These are phyloP conservation scores for Phytophthora kernoviae DNA, from an alignment of 352 stramenopile species.

Conservation along the genomic window DNA sequence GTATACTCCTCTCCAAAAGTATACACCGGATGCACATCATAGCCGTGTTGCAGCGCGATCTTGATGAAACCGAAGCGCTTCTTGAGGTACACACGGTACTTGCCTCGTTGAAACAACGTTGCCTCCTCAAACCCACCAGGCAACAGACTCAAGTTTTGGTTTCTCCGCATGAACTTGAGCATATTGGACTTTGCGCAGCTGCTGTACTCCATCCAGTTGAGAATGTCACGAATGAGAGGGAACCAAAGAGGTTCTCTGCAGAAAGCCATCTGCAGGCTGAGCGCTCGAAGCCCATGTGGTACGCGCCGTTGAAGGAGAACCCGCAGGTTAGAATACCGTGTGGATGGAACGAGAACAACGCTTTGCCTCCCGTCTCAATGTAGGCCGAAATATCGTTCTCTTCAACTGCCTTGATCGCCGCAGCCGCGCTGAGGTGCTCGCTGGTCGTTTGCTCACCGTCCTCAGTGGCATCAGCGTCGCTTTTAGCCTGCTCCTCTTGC, in stretches of 20 bases:
- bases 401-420: conserved; percentile 20
- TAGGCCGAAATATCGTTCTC: conserved; percentile 26
- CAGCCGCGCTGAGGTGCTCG: conserved; percentile 15
- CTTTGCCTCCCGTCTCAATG: conserved; percentile 17
- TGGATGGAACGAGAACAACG: conserved; percentile 60
- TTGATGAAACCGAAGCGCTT: conserved; percentile 93
- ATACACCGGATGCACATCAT: conserved; percentile 88
- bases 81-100: conserved; percentile 91
- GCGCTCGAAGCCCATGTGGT: conserved; percentile 53
- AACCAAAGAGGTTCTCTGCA: conserved; percentile 75
- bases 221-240: conserved; percentile 60
- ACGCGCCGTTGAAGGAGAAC: conserved; percentile 59
- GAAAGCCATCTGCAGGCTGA: conserved; percentile 64
- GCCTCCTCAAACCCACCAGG: conserved; percentile 95
- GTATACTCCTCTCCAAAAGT: conserved; percentile 91
- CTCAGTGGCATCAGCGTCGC: conserved; percentile 15
- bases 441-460: conserved; percentile 5
- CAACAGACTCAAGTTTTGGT: conserved; percentile 79
- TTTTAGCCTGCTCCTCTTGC: conserved; percentile 3
- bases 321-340: conserved; percentile 66
- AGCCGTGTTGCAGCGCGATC: conserved; percentile 90
- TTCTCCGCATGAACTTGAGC: conserved; percentile 46
- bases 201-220: conserved; percentile 65
- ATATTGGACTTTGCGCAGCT: conserved; percentile 58
- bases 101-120: conserved; percentile 74